A percentile compares a stretch with the other conserved stretches of the same genome.
Conservation (phyloP, 1,139 yeast species). For the Schwanniomyces etchellsii region DNA sequence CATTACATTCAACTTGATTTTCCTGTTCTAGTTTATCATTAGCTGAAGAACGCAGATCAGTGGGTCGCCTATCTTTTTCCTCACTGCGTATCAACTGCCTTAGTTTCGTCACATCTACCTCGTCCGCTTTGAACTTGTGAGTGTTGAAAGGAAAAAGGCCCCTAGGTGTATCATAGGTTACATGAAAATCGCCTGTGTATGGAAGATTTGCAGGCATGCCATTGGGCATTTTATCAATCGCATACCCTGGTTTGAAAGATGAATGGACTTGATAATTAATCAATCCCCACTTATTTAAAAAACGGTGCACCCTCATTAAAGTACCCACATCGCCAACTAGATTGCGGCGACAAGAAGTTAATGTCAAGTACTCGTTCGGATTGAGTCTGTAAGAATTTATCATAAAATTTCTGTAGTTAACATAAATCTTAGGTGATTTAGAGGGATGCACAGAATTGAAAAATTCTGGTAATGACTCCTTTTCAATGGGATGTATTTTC, state of each 20-base stretch:
- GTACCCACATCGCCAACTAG: slow-evolving; percentile 96
- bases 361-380: slow-evolving; percentile 88
- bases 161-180: slow-evolving; percentile 83
- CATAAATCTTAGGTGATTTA: slow-evolving; percentile 84
- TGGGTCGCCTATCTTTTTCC: slow-evolving; percentile 1
- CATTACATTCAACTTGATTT: background rate
- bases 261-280: slow-evolving; percentile 89
- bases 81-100: slow-evolving; percentile 39
- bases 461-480: slow-evolving; percentile 84
- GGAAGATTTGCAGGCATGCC: slow-evolving; percentile 49
- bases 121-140: slow-evolving; percentile 50
- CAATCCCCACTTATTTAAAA: slow-evolving; percentile 92
- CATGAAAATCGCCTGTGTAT: slow-evolving; percentile 61
- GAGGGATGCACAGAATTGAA: slow-evolving; percentile 70
- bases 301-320: slow-evolving; percentile 82
- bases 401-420: slow-evolving; percentile 90
- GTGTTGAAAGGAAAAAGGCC: slow-evolving; percentile 93
- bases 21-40: slow-evolving; percentile 2
- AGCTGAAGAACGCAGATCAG: slow-evolving; percentile 1
- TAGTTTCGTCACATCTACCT: slow-evolving; percentile 51
- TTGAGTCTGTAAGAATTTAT: slow-evolving; percentile 85
- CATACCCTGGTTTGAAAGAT: slow-evolving; percentile 57
- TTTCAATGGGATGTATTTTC: slow-evolving; percentile 58
- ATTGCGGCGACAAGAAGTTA: slow-evolving; percentile 91
- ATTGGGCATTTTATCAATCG: slow-evolving; percentile 52